Evolutionary conservation across 768 basidiomycete species (phyloP).

Genomic region (Tricholoma saponaceum): DNA sequence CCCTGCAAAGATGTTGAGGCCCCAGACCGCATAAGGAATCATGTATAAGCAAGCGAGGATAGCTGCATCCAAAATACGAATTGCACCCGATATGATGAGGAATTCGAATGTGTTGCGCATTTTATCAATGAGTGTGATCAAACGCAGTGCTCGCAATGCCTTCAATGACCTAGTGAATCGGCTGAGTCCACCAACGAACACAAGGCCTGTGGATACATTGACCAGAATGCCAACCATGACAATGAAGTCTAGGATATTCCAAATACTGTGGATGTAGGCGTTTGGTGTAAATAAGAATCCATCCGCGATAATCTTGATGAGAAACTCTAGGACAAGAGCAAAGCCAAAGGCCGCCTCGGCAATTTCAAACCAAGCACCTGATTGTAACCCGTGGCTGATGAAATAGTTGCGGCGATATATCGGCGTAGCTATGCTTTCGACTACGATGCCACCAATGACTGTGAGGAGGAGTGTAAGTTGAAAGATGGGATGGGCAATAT

Average conservation of each 20-base stretch:
- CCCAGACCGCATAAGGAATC: constrained; percentile 93
- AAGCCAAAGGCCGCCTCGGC: constrained; percentile 71
- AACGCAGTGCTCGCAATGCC: constrained; percentile 80
- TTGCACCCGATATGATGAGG: constrained; percentile 80
- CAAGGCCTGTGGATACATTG: constrained; percentile 67
- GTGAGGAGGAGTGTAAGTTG: constrained; percentile 69
- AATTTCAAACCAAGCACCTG: constrained; percentile 84
- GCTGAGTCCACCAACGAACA: constrained; percentile 75
- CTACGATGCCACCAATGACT: constrained; percentile 77
- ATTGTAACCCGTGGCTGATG: constrained; percentile 48
- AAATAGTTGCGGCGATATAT: constrained; percentile 76
- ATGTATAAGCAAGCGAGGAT: constrained; percentile 87
- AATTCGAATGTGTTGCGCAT: constrained; percentile 87
- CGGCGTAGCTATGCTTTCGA: constrained; percentile 83
- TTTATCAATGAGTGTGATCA: constrained; percentile 85
- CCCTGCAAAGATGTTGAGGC: constrained; percentile 88
- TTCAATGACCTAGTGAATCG: constrained; percentile 84
- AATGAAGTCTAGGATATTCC: constrained; percentile 88
- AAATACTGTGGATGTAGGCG: constrained; percentile 86
- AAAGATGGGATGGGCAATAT: constrained; percentile 64
- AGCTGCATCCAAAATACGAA: constrained; percentile 85
- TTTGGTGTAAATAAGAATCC: constrained; percentile 90
- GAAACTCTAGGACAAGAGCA: constrained; percentile 72
- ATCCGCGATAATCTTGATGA: constrained; percentile 90
- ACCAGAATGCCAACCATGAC: constrained; percentile 76